Percentiles rank a stretch among this genome's conserved stretches.
phyloP scores from a whole-genome alignment of 192 early-diverging fungal species.

The Martensiomyces pterosporus region DNA sequence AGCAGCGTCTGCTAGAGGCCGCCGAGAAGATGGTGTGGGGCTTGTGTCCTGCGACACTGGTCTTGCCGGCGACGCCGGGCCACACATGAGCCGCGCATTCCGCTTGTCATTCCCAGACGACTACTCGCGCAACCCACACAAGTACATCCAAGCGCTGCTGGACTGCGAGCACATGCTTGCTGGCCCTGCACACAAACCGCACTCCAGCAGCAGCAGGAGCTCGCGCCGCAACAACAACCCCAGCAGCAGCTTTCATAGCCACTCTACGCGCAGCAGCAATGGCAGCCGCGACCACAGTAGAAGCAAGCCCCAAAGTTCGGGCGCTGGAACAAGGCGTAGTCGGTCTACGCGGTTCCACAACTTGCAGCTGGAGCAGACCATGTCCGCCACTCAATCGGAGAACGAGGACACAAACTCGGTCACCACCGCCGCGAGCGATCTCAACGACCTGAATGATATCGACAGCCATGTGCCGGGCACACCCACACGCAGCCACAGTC shows the following conservation, averaged over 20 bases:
- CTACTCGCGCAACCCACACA: slow-evolving; percentile 41
- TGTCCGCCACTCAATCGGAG: slow-evolving; percentile 21
- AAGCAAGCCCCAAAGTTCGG: too few species aligned
- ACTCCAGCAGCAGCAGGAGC: slow-evolving; percentile 6
- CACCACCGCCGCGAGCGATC: slow-evolving; percentile 31
- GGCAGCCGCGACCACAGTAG: slow-evolving; percentile 4
- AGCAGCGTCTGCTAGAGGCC: too few species aligned
- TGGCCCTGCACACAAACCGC: slow-evolving; percentile 6
- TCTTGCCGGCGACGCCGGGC: too few species aligned
- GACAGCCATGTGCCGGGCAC: slow-evolving; percentile 27
- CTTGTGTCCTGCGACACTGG: too few species aligned
- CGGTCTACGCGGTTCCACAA: slow-evolving; percentile 33
- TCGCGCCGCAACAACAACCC: slow-evolving; percentile 18
- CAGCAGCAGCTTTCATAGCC: neutral
- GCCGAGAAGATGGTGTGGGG: too few species aligned
- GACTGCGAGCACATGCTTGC: slow-evolving; percentile 16
- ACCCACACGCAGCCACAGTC: slow-evolving; percentile 13
- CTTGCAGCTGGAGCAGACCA: slow-evolving; percentile 44
- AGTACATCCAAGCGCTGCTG: slow-evolving; percentile 44
- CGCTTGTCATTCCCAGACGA: slow-evolving; percentile 45
- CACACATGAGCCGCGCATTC: slow-evolving; percentile 42
- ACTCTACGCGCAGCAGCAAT: neutral
- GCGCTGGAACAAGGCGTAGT: too few species aligned
- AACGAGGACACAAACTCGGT: slow-evolving; percentile 42
- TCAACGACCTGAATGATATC: slow-evolving; percentile 29